phyloP scores from a whole-genome alignment of 2,329 filamentous ascomycete genomes.

The Colletotrichum sp. region DNA sequence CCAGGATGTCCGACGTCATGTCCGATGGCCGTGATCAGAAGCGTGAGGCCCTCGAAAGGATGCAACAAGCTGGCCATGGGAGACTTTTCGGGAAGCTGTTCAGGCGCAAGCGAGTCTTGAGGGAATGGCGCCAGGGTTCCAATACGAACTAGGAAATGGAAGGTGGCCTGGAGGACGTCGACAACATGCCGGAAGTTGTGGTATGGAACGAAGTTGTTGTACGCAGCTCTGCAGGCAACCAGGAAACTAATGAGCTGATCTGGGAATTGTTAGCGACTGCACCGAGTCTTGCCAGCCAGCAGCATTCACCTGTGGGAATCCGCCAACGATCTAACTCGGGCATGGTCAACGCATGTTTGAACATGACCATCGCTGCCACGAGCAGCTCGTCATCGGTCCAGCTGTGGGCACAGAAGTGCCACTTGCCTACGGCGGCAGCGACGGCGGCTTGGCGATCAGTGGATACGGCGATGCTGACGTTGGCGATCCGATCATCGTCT shows the following conservation, averaged over 20 bases:
- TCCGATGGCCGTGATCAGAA: constrained; percentile 94
- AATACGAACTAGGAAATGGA: constrained; percentile 85
- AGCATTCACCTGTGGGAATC: constrained; percentile 72
- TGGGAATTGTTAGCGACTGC: constrained; percentile 48
- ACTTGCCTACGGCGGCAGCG: constrained; percentile 73
- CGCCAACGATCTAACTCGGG: constrained; percentile 83
- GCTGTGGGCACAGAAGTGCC: constrained; percentile 89
- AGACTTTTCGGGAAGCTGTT: constrained; percentile 50
- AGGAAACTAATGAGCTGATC: constrained; percentile 86
- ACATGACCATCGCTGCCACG: constrained; percentile 84
- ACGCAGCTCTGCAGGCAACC: constrained; percentile 88
- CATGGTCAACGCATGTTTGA: constrained; percentile 84
- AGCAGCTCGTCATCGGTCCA: constrained; percentile 91
- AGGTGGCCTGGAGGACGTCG: constrained; percentile 92
- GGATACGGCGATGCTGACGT: constrained; percentile 72
- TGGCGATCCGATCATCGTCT: constrained; percentile 65
- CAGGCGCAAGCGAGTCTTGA: constrained; percentile 24
- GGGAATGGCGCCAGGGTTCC: constrained; percentile 76
- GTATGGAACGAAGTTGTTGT: constrained; percentile 95
- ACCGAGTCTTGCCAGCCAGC: constrained; percentile 23
- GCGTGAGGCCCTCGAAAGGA: constrained; percentile 86
- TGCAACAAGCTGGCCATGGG: constrained; percentile 78
- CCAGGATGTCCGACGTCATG: constrained; percentile 98
- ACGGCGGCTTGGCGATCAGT: constrained; percentile 70
- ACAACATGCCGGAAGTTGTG: constrained; percentile 98